phyloP scores from a whole-genome alignment of 805 yeast genomes.

The Saccharomycopsis selenospora region DNA sequence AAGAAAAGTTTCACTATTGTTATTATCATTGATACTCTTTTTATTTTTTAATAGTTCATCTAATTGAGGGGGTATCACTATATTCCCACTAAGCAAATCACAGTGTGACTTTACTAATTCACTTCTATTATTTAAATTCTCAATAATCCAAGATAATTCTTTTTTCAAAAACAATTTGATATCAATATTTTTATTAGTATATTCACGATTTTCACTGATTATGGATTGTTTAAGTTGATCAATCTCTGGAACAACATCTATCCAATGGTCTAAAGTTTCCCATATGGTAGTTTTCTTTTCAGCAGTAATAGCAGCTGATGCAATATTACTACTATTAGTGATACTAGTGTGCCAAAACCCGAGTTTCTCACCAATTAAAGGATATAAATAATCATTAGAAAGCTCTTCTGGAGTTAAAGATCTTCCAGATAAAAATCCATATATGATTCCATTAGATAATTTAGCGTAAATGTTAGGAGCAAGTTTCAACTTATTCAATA shows the following conservation, averaged over 20 bases:
- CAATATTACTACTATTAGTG: slow-evolving; percentile 21
- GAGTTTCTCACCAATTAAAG: slow-evolving; percentile 54
- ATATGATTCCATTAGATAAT: slow-evolving; percentile 65
- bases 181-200: slow-evolving; percentile 5
- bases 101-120: slow-evolving; percentile 61
- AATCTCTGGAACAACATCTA: slow-evolving; percentile 49
- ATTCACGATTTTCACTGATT: slow-evolving; percentile 28
- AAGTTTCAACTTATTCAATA: slow-evolving; percentile 48
- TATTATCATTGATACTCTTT: not conserved
- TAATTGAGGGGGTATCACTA: slow-evolving; percentile 45
- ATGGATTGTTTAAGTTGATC: slow-evolving; percentile 25
- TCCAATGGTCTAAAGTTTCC: slow-evolving; percentile 58
- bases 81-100: slow-evolving; percentile 68
- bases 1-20: not conserved
- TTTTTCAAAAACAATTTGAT: slow-evolving; percentile 32
- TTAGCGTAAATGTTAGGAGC: slow-evolving; percentile 67
- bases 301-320: slow-evolving; percentile 4
- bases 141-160: slow-evolving; percentile 52
- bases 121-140: slow-evolving; percentile 36
- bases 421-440: slow-evolving; percentile 61
- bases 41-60: not conserved
- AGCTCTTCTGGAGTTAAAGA: slow-evolving; percentile 52
- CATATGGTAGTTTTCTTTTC: slow-evolving; percentile 32
- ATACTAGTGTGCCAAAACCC: slow-evolving; percentile 59
- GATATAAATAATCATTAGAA: slow-evolving; percentile 39